Percentiles rank a stretch among this genome's conserved stretches.
Evolutionary conservation across 2,329 filamentous ascomycete species (phyloP).

Genomic region (Aspergillus melleus): DNA sequence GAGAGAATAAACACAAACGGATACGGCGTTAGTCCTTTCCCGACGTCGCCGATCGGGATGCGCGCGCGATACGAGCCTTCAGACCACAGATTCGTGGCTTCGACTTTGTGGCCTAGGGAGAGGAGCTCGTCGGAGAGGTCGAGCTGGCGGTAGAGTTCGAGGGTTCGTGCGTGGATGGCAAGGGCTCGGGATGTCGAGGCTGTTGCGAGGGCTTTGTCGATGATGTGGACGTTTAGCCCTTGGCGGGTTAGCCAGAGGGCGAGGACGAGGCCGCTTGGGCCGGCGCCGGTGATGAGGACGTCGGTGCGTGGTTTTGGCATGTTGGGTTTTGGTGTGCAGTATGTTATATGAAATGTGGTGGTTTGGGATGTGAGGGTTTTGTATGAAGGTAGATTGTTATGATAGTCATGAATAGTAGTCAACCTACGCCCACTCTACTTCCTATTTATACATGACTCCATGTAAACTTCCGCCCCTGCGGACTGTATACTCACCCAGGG

Average conservation of each 20-base stretch:
- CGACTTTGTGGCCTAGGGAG: slow-evolving; percentile 37
- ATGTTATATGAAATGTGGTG: neutral
- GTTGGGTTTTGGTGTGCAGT: neutral
- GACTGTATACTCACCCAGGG: neutral
- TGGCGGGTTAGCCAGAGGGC: slow-evolving; percentile 50
- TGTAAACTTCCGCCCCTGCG: too few species aligned
- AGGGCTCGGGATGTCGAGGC: slow-evolving; percentile 41
- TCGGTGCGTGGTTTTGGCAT: slow-evolving; percentile 8
- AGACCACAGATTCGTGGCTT: slow-evolving; percentile 41
- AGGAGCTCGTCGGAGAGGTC: slow-evolving; percentile 40
- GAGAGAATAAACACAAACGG: slow-evolving; percentile 29
- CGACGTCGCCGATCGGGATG: slow-evolving; percentile 26
- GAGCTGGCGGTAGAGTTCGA: slow-evolving; percentile 54
- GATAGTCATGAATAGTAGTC: too few species aligned
- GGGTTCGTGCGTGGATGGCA: slow-evolving; percentile 50
- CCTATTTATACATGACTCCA: too few species aligned
- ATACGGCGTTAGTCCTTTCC: slow-evolving; percentile 29
- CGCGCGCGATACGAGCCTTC: slow-evolving; percentile 22
- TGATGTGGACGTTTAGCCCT: slow-evolving; percentile 49
- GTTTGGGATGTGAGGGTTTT: too few species aligned
- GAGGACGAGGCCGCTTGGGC: slow-evolving; percentile 47
- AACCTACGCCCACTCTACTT: too few species aligned
- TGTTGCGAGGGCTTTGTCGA: slow-evolving; percentile 46
- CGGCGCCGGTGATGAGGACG: slow-evolving; percentile 49
- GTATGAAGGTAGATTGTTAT: too few species aligned